Conservation (phyloP, 306 rosid species). For the Inga oerstediana region DNA sequence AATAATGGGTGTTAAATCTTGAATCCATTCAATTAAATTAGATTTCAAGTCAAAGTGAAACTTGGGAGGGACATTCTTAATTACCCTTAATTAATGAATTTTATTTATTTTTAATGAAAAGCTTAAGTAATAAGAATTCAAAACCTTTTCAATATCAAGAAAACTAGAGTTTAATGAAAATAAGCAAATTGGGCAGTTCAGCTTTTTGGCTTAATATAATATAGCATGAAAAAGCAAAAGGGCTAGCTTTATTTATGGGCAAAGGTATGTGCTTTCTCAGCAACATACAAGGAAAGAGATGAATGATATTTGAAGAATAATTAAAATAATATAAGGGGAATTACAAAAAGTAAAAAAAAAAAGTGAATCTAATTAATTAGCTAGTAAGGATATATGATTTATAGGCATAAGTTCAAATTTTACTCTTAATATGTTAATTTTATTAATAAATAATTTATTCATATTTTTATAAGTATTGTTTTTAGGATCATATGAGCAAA, state of each 20-base stretch:
- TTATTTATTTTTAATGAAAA: background rate
- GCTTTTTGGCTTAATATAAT: background rate
- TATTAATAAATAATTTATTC: background rate
- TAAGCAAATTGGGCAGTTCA: background rate
- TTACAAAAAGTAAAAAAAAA: background rate
- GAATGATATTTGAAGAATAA: background rate
- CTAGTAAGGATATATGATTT: background rate
- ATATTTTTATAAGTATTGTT: background rate
- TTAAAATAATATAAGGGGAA: background rate
- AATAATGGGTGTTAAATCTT: background rate
- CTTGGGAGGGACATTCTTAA: background rate
- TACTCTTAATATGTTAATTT: background rate
- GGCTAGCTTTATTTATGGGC: background rate
- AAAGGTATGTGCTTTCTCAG: conserved; percentile 32
- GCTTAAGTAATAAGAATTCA: no score
- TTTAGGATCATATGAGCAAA: background rate
- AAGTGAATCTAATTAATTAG: background rate
- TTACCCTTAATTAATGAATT: background rate
- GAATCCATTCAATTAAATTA: background rate
- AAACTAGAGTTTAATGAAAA: background rate
- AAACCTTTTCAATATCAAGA: background rate
- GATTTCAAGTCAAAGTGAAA: background rate
- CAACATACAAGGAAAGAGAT: background rate
- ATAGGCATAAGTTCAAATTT: background rate
- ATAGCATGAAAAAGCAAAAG: background rate